These are phyloP conservation scores for Hypoxylon fragiforme DNA, from an alignment of 495 filamentous ascomycete genomes.

Conservation along the genomic window DNA sequence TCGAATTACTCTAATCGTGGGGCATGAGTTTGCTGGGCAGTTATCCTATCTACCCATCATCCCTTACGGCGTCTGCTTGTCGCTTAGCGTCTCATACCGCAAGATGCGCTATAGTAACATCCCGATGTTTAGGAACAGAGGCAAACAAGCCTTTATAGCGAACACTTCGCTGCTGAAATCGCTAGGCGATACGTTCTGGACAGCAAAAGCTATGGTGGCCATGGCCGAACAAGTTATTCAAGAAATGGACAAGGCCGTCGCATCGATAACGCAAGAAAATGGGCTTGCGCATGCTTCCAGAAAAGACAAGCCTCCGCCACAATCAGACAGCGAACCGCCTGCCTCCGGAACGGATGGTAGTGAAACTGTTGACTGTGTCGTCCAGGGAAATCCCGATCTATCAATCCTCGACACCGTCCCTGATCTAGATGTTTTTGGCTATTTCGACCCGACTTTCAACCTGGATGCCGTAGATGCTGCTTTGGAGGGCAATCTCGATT, in stretches of 20 bases:
- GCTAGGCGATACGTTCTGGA: conserved; percentile 62
- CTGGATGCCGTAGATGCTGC: conserved; percentile 47
- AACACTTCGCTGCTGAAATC: conserved; percentile 60
- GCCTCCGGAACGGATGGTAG: conserved; percentile 2
- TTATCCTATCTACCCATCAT: conserved; percentile 66
- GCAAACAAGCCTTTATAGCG: conserved; percentile 60
- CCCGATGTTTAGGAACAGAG: conserved; percentile 64
- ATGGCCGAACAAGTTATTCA: conserved; percentile 42
- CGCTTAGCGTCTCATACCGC: conserved; percentile 70
- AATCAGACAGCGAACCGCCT: conserved; percentile 18
- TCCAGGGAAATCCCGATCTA: conserved; percentile 28
- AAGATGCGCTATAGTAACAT: conserved; percentile 69
- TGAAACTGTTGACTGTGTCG: conserved; percentile 7
- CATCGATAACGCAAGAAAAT: conserved; percentile 37
- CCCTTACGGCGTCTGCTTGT: conserved; percentile 67
- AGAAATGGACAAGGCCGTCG: conserved; percentile 45
- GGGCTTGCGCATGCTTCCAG: conserved; percentile 27
- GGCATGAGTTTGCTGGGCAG: conserved; percentile 54
- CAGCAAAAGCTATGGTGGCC: conserved; percentile 37
- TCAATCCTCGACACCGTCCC: conserved; percentile 38
- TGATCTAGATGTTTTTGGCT: conserved; percentile 47
- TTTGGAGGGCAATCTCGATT: conserved; percentile 47
- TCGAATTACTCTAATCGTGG: conserved; percentile 64
- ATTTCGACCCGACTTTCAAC: conserved; percentile 50
- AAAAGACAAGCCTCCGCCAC: conserved; percentile 12